phyloP scores from a whole-genome alignment of 768 basidiomycete species.

The Tylopilus intermedius region DNA sequence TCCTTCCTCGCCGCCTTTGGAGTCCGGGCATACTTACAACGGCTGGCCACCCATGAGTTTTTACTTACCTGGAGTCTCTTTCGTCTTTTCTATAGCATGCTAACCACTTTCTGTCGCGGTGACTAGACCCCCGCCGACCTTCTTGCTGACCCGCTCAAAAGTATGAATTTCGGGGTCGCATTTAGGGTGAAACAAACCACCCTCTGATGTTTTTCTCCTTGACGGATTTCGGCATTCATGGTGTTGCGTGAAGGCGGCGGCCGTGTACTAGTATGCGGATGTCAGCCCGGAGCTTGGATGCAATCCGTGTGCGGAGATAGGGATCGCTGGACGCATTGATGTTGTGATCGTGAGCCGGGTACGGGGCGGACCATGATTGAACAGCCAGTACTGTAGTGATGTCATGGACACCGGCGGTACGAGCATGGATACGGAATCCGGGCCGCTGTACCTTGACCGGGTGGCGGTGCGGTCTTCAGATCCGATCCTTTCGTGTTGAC shows the following conservation, averaged over 20 bases:
- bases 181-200: background rate
- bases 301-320: background rate
- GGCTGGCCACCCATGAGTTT: no score
- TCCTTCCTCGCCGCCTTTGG: background rate
- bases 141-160: slow-evolving; percentile 35
- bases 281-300: background rate
- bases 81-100: slow-evolving; percentile 25
- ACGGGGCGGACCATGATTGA: background rate
- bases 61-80: no score
- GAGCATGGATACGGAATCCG: no score
- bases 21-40: no score
- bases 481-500: no score
- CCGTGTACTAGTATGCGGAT: slow-evolving; percentile 5
- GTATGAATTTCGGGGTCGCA: background rate
- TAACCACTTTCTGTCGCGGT: slow-evolving; percentile 40
- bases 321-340: no score
- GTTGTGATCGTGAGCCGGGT: background rate
- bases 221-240: slow-evolving; percentile 19
- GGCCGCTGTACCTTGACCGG: no score
- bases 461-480: no score
- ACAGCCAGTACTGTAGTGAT: background rate
- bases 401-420: background rate
- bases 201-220: slow-evolving; percentile 32
- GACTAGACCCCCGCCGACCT: slow-evolving; percentile 30
- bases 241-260: slow-evolving; percentile 24